Evolutionary conservation across 2,329 filamentous ascomycete species (phyloP).

Genomic region (Xylaria sp.): DNA sequence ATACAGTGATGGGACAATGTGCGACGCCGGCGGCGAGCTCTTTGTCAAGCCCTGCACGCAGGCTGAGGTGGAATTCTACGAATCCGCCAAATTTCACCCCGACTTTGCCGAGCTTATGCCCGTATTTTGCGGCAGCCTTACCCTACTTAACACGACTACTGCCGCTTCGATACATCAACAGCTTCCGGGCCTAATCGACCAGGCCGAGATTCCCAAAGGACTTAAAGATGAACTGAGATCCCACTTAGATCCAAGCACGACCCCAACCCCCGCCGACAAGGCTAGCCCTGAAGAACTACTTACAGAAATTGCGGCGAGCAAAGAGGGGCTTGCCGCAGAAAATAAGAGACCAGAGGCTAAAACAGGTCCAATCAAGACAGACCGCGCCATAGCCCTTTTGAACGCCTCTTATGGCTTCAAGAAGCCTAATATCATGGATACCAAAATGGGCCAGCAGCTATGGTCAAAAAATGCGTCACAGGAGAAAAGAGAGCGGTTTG

Average conservation of each 20-base stretch:
- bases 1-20: constrained; percentile 86
- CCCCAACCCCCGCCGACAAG: constrained; percentile 27
- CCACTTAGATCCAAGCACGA: constrained; percentile 46
- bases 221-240: constrained; percentile 57
- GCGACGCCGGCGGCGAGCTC: constrained; percentile 82
- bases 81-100: constrained; percentile 74
- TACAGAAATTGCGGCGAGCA: constrained; percentile 32
- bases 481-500: constrained; percentile 70
- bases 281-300: constrained; percentile 23
- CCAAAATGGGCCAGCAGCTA: constrained; percentile 87
- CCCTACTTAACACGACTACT: constrained; percentile 68
- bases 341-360: constrained; percentile 60
- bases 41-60: constrained; percentile 95
- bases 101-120: constrained; percentile 86
- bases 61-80: constrained; percentile 90
- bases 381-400: constrained; percentile 83
- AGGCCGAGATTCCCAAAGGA: constrained; percentile 54
- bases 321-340: constrained; percentile 37
- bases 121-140: constrained; percentile 82
- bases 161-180: constrained; percentile 62
- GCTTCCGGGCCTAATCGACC: constrained; percentile 56
- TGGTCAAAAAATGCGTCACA: constrained; percentile 80
- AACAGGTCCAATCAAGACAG: constrained; percentile 75
- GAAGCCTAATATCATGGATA: constrained; percentile 88
- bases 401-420: constrained; percentile 85